These are phyloP conservation scores for Davidsoniella neocaledoniae DNA, from an alignment of 2,329 filamentous ascomycete species.

Conservation along the genomic window DNA sequence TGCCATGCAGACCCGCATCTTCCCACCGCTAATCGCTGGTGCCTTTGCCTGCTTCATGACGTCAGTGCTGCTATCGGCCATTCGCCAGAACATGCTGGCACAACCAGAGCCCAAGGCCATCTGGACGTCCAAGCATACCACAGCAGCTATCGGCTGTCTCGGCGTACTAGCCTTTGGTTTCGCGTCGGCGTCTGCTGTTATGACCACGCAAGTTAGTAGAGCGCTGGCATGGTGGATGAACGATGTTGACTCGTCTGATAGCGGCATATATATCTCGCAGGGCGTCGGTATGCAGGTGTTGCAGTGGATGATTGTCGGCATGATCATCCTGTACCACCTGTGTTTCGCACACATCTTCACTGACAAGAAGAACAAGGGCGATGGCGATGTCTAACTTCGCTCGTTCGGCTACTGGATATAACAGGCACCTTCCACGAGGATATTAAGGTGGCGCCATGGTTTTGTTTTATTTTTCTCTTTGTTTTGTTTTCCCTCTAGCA, in stretches of 20 bases:
- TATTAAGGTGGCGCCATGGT: neutral
- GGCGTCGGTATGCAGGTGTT: constrained; percentile 9
- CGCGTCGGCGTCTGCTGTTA: constrained; percentile 9
- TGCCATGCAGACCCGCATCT: constrained; percentile 11
- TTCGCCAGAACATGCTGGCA: constrained; percentile 12
- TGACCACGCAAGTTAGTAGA: constrained; percentile 11
- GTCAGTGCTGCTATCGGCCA: constrained; percentile 6
- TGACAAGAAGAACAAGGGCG: constrained; percentile 6
- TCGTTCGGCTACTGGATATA: neutral
- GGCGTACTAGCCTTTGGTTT: constrained; percentile 10
- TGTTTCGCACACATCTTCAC: constrained; percentile 11
- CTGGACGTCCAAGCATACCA: constrained; percentile 8
- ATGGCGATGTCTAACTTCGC: neutral
- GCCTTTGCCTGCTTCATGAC: constrained; percentile 11
- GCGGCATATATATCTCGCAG: constrained; percentile 2
- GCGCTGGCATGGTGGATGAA: constrained; percentile 12
- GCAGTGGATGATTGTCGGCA: constrained; percentile 11
- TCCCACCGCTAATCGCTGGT: constrained; percentile 10
- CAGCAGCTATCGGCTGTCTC: constrained; percentile 6
- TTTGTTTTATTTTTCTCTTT: neutral
- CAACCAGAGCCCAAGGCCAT: constrained; percentile 6
- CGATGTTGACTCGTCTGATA: constrained; percentile 2
- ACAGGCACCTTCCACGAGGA: neutral
- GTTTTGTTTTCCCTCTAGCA: neutral
- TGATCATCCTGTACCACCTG: constrained; percentile 12